These are phyloP conservation scores for Bifiguratus adelaidae DNA, from an alignment of 192 early-diverging fungal genomes.

Conservation along the genomic window DNA sequence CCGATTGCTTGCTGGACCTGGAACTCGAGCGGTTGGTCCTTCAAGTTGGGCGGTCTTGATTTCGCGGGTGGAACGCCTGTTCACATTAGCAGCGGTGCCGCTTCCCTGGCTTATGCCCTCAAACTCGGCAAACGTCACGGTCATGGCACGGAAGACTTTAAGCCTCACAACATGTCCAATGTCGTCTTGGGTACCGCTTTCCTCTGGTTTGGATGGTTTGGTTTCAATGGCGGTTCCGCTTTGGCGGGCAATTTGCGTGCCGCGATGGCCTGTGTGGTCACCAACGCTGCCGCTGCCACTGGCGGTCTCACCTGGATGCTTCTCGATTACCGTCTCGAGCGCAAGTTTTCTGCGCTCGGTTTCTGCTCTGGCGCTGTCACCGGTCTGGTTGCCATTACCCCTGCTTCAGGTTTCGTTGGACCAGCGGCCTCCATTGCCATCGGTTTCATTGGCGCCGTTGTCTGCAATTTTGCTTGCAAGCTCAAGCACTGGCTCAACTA, in stretches of 20 bases:
- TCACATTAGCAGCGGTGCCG: slow-evolving; percentile 84
- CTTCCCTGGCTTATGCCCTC: slow-evolving; percentile 80
- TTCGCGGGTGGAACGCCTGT: slow-evolving; percentile 97
- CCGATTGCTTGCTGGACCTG: slow-evolving; percentile 95
- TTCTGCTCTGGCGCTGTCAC: slow-evolving; percentile 93
- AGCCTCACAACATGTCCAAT: slow-evolving; percentile 86
- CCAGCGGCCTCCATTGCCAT: slow-evolving; percentile 75
- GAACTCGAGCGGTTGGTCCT: slow-evolving; percentile 78
- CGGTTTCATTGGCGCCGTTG: slow-evolving; percentile 59
- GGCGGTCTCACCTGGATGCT: slow-evolving; percentile 80
- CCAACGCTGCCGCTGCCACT: slow-evolving; percentile 74
- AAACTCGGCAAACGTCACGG: slow-evolving; percentile 75
- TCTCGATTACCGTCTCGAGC: slow-evolving; percentile 66
- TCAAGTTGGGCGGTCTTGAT: slow-evolving; percentile 74
- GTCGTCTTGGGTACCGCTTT: slow-evolving; percentile 84
- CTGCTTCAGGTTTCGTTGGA: slow-evolving; percentile 79
- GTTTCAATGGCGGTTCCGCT: slow-evolving; percentile 90
- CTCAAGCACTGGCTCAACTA: slow-evolving; percentile 78
- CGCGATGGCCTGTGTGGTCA: slow-evolving; percentile 75
- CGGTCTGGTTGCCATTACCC: slow-evolving; percentile 89
- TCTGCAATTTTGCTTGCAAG: slow-evolving; percentile 73
- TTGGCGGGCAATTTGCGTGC: slow-evolving; percentile 74
- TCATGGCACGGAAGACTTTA: slow-evolving; percentile 55
- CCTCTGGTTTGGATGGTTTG: slow-evolving; percentile 95
- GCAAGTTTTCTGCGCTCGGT: slow-evolving; percentile 80